Evolutionary conservation across 306 rosid species (phyloP).

Genomic region (Castanospermum australe): DNA sequence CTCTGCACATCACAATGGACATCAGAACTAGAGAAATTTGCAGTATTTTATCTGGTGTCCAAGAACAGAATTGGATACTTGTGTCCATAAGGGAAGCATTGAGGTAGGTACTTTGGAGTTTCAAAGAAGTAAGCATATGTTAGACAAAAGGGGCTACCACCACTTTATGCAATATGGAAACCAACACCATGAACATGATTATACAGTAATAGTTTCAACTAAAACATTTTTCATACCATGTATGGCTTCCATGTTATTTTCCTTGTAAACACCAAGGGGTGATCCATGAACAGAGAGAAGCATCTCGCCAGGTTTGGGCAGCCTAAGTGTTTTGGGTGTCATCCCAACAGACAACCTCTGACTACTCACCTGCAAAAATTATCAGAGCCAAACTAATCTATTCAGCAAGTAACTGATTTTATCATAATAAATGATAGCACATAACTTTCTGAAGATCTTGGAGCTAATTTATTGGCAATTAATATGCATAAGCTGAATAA

Average conservation of each 20-base stretch:
- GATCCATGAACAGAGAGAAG: conserved; percentile 92
- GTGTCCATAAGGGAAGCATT: not conserved
- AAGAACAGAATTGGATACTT: not conserved
- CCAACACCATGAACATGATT: not conserved
- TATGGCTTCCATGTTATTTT: conserved; percentile 91
- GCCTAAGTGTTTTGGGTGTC: conserved; percentile 79
- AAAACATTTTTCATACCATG: conserved; percentile 47
- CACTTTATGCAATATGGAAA: conserved; percentile 11
- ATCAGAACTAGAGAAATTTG: conserved; percentile 17
- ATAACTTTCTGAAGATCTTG: not conserved
- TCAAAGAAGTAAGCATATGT: not conserved
- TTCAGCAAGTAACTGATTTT: not conserved
- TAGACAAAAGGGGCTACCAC: not conserved
- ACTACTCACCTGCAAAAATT: conserved; percentile 55
- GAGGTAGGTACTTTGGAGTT: not conserved
- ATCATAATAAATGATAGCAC: not conserved
- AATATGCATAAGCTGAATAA: not conserved
- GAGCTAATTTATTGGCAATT: not conserved
- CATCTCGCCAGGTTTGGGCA: conserved; percentile 88
- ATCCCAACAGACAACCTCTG: conserved; percentile 83
- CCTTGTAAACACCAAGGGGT: conserved; percentile 85
- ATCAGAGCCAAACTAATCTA: not conserved
- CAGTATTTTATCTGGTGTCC: not conserved
- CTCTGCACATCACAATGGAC: conserved; percentile 46
- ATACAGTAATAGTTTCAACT: conserved; percentile 13